Base-by-base conservation (phyloP, 192 early-diverging fungal genomes). In the Mortierella hygrophila region DNA sequence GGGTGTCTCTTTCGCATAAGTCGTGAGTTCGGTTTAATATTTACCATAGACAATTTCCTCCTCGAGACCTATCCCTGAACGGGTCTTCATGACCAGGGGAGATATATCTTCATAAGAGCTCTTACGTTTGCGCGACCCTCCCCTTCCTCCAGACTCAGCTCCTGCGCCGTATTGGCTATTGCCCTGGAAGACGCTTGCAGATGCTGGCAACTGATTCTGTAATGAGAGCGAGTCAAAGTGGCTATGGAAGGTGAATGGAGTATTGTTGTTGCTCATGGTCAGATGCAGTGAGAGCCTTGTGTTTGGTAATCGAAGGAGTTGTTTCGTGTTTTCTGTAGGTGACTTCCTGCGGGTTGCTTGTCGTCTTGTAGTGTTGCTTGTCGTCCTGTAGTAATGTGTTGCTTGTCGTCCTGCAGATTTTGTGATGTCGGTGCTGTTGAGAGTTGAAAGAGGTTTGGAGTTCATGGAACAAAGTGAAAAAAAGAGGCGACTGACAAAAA, bases 11-110 rank as follows among this genome's bases (percentile, higher is more conserved):
- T 18, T 52, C n/a, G 18, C 26, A 49, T 8, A 26, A 6, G 32
- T 16, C 37, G 4, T 26, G 6, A 21, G 4, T 35, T 20, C 47
- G 11, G 8, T 0, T 4, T 16, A 3, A 9, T 47, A 4, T 18
- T 41, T 86, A 86, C 84, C 84, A 75, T 81, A 81, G 6, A 86
- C 79, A 65, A 86, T 86, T n/a, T 86, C 84, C 29, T 80, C 44
- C 47, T 86, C 84, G 70, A 86, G 79, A 20, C 84, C 84, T 35
- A 86, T 78, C 5, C 84, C 84, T 40, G 76, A 35, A 16, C 84
- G 74, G 20, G 84, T 86, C 47, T 86, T 86, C 79, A 81, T 86
- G 6, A 71, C 74, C 8, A 86, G 69, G 2, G 84, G 84, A 52
- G 84, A 86, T 1, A 74, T 78, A 70, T 86, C 84, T 3, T 86